phyloP scores from a whole-genome alignment of 495 filamentous ascomycete genomes.

The Podospora comata region DNA sequence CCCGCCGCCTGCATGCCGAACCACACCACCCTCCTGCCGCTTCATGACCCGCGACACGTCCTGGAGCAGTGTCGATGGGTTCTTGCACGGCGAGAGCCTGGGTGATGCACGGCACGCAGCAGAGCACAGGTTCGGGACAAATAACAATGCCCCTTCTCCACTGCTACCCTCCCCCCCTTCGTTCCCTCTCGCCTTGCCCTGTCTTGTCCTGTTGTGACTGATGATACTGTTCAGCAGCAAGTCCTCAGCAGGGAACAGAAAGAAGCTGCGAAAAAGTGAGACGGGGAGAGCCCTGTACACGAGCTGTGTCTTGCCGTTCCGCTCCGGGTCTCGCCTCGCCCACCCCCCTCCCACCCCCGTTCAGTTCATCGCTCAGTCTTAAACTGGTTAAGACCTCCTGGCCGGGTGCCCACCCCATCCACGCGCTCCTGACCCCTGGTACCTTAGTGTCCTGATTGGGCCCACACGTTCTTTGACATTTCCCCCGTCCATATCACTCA shows the following conservation, averaged over 20 bases:
- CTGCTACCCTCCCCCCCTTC: not conserved
- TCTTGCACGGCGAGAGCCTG: not conserved
- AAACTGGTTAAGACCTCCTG: constrained; percentile 32
- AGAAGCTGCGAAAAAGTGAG: constrained; percentile 17
- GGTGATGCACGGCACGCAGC: not conserved
- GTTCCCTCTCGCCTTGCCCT: constrained; percentile 8
- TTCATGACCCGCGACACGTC: not conserved
- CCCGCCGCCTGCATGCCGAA: constrained; percentile 7
- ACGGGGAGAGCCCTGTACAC: constrained; percentile 16
- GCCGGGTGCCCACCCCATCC: constrained; percentile 21
- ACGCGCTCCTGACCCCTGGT: constrained; percentile 21
- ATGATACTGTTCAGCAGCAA: constrained; percentile 1
- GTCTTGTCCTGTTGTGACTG: constrained; percentile 13
- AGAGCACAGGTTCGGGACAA: constrained; percentile 6
- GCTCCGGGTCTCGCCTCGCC: constrained; percentile 10
- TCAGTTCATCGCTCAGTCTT: constrained; percentile 25
- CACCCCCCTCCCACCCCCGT: constrained; percentile 7
- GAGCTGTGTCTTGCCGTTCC: constrained; percentile 26
- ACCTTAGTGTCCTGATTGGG: constrained; percentile 19
- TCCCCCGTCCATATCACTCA: constrained; percentile 18
- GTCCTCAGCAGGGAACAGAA: constrained; percentile 15
- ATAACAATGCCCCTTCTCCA: constrained; percentile 6
- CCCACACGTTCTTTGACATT: constrained; percentile 35
- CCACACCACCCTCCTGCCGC: constrained; percentile 12
- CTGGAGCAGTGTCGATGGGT: not conserved